Evolutionary conservation across 352 stramenopile species (phyloP), one percentile per base, ranked within the genome.

Genomic region (Pythium aquatile): DNA sequence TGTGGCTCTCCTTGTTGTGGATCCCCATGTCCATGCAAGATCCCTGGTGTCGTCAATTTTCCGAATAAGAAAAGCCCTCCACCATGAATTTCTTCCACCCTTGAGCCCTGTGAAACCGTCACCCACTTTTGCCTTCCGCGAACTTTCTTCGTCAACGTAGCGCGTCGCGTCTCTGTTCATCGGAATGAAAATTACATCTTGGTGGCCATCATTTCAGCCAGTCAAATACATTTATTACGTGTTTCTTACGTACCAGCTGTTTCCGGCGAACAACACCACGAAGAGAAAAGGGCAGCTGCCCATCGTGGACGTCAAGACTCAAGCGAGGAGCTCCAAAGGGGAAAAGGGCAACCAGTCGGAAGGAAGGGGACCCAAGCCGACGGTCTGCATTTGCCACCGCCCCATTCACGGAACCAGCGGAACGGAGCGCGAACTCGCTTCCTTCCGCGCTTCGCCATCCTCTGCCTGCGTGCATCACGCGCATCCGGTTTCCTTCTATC

Each of bases 381-480:
- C 20, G 20, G 20, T 24, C 20, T 24, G 20, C 20, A 24, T 24
- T 24, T 24, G 20, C 20, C 20, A 24, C 20, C 44, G 44, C 44
- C 30, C 26, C 26, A 55, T 55, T 39, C 48, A 55, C 48, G 48
- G 48, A 55, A 55, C 13, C 3, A 11, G 16, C 26, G 51, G 64
- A 65, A 70, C 57, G 52, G 57, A 40, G 44, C 6, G 26, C 52
- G 64, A 70, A 70, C 64, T 24, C 52, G 46, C 9, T 47, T 46
- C 20, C 61, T 69, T 57, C 61, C 52, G 59, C 55, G 39, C 39
- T 47, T 51, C 35, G 4, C 35, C 11, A 16, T 42, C 44, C 44
- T 48, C 40, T 48, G 14, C 40, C 40, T 35, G 11, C 24, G 8
- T 35, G 24, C 47, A 35, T 33, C 47, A 32, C 20, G 32, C 5